A percentile compares a stretch with the other conserved stretches of the same genome.
Conservation (phyloP, 78 protist genomes). For the Dictyostelium discoideum region dicty_2.7 NC_007088.5:1617001-1617500, state of each 20-base stretch:
- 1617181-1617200: not conserved
- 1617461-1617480: not conserved
- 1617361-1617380: constrained; percentile 23
- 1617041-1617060: not conserved
- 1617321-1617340: not conserved
- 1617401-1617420: not conserved
- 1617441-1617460: not conserved
- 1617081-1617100: constrained; percentile 19
- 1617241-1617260: not conserved
- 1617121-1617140: not conserved
- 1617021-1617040: constrained; percentile 15
- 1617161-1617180: constrained; percentile 15
- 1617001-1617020: constrained; percentile 12
- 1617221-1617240: not conserved
- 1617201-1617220: not conserved
- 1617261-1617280: not conserved
- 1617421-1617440: not conserved
- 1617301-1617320: not conserved
- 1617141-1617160: not conserved
- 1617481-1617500: not conserved
- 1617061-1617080: not conserved
- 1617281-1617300: constrained; percentile 23
- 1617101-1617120: constrained; percentile 6
- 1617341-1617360: constrained; percentile 1
- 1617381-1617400: not conserved